Evolutionary conservation across 2,329 filamentous ascomycete genomes (phyloP), one percentile per base, ranked within the genome.

Genomic region (Fusarium chaquense): DNA sequence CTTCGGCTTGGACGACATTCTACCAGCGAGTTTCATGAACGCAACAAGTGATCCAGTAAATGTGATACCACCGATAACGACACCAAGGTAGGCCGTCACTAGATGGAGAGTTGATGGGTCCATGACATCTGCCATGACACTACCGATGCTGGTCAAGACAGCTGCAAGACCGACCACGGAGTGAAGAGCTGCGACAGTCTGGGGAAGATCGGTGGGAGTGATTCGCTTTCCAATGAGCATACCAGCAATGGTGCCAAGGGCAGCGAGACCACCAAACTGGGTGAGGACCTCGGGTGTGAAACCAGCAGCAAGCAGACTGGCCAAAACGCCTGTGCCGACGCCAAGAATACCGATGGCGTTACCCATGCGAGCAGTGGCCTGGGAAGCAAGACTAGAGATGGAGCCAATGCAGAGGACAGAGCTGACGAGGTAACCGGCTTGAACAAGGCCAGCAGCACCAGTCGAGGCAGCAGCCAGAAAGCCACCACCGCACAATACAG

Each of bases 11-110:
- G 93, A 97, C 0, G 91, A 91, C 89, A 97, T 94, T 66, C 85
- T 89, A 4, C 93, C 93, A 1, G 92, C 90, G 3, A 97, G 88
- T 78, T 97, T 97, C 76, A 97, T 79, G 80, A 97, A 97, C 0
- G 94, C 94, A 0, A 97, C 92, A 52, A 97, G 90, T 4, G 93
- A 96, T 3, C 94, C 94, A 0, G 93, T 97, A 76, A 97, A 97
- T 1, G 94, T 97, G 35, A 97, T 90, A 58, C 94, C 94, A 70
- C 89, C 93, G 55, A 97, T 97, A 0, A 97, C 82, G 9, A 97
- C 93, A 52, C 93, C 94, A 0, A 97, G 82, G 74, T 97, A 97
- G 0, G 91, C 93, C 4, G 92, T 94, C 3, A 97, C 92, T 75
- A 97, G 87, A 75, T 97, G 94, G 12, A 97, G 82, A 6, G 90